Evolutionary conservation across 2,329 filamentous ascomycete genomes (phyloP).

Genomic region (Ophiognomonia clavigignenti-juglandacearum): DNA sequence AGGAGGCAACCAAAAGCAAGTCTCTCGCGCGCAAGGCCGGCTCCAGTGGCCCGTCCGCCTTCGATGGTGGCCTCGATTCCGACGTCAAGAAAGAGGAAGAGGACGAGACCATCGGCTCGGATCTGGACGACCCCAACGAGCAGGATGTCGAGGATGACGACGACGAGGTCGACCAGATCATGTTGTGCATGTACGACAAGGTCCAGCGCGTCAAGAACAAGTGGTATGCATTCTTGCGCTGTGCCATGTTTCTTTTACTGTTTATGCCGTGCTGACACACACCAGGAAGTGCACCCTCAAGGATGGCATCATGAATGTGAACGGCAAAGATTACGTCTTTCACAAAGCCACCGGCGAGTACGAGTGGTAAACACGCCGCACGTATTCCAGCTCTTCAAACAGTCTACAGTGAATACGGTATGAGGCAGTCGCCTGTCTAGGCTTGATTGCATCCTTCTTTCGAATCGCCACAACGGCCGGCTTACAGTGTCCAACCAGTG

Average conservation of each 20-base stretch:
- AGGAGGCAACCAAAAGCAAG: slow-evolving; percentile 43
- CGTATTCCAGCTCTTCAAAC: neutral
- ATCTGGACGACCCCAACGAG: slow-evolving; percentile 92
- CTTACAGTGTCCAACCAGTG: no score
- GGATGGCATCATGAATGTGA: slow-evolving; percentile 89
- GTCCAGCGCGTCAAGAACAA: slow-evolving; percentile 99
- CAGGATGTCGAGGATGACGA: slow-evolving; percentile 79
- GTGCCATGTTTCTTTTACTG: neutral
- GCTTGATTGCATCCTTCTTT: no score
- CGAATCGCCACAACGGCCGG: no score
- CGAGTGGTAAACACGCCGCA: slow-evolving; percentile 66
- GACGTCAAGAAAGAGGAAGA: slow-evolving; percentile 58
- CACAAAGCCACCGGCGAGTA: slow-evolving; percentile 97
- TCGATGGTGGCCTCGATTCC: slow-evolving; percentile 62
- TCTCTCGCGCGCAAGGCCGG: slow-evolving; percentile 21
- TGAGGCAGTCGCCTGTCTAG: no score
- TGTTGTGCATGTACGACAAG: slow-evolving; percentile 99
- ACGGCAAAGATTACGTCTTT: slow-evolving; percentile 95
- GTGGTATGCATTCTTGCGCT: slow-evolving; percentile 52
- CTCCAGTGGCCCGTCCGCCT: slow-evolving; percentile 38
- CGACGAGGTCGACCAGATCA: slow-evolving; percentile 81
- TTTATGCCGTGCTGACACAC: neutral
- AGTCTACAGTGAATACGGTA: no score
- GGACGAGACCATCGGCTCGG: slow-evolving; percentile 96
- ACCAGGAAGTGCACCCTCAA: slow-evolving; percentile 93